phyloP scores from a whole-genome alignment of 169 alveolate genomes.

The Cryptosporidium ubiquitum region DNA sequence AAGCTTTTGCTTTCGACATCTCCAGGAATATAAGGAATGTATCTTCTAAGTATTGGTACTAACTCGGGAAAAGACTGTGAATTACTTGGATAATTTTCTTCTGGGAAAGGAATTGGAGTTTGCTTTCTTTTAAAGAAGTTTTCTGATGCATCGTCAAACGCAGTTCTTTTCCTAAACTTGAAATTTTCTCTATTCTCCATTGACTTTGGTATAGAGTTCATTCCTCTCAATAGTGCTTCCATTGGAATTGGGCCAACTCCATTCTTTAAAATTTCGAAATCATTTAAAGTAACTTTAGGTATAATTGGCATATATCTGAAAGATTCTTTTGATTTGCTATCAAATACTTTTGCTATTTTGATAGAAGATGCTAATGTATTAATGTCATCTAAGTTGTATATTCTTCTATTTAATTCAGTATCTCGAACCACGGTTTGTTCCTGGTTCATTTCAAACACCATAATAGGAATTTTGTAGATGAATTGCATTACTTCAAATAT shows the following conservation, averaged over 20 bases:
- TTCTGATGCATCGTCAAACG: slow-evolving; percentile 39
- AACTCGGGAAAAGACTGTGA: background rate
- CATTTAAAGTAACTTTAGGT: slow-evolving; percentile 13
- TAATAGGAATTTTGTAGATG: slow-evolving; percentile 46
- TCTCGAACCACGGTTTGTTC: background rate
- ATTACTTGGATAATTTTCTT: background rate
- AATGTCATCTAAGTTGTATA: slow-evolving; percentile 1
- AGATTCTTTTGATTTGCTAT: background rate
- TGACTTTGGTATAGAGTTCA: background rate
- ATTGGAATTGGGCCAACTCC: slow-evolving; percentile 70
- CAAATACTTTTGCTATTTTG: slow-evolving; percentile 35
- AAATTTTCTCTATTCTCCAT: background rate
- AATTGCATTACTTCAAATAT: slow-evolving; percentile 42
- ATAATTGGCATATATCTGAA: slow-evolving; percentile 40
- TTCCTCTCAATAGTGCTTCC: background rate
- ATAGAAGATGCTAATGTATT: background rate
- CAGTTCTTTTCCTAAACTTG: slow-evolving; percentile 25
- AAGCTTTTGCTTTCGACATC: slow-evolving; percentile 58
- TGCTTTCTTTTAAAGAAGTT: slow-evolving; percentile 14
- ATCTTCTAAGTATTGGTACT: slow-evolving; percentile 40
- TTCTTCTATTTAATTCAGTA: slow-evolving; percentile 36
- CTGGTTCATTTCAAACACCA: slow-evolving; percentile 41
- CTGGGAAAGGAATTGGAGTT: background rate
- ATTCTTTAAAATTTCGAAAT: slow-evolving; percentile 22
- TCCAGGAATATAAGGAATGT: slow-evolving; percentile 52